These are phyloP conservation scores for Entamoeba dispar DNA, from an alignment of 208 protist species.

Conservation along the genomic window DNA sequence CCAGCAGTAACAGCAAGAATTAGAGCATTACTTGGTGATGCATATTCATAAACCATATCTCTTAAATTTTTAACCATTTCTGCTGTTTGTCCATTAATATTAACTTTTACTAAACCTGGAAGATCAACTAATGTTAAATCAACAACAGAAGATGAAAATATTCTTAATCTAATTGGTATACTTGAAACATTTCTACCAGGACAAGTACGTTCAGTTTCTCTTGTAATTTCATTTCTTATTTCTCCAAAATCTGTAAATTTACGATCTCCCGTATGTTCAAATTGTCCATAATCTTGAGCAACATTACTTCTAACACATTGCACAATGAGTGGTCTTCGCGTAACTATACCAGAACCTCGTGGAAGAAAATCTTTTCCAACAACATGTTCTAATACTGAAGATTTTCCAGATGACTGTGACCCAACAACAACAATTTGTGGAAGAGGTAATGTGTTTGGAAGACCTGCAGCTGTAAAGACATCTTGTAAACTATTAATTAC, in stretches of 20 bases:
- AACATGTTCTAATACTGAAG: constrained; percentile 88
- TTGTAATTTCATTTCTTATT: constrained; percentile 73
- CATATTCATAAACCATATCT: constrained; percentile 80
- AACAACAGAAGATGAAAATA: constrained; percentile 63
- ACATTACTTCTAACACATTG: constrained; percentile 68
- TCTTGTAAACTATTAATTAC: neutral
- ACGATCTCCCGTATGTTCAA: constrained; percentile 52
- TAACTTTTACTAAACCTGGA: constrained; percentile 90
- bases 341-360: constrained; percentile 71
- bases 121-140: constrained; percentile 96
- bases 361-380: constrained; percentile 94
- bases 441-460: constrained; percentile 56
- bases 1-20: constrained; percentile 61
- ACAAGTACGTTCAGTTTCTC: constrained; percentile 74
- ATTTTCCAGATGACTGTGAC: constrained; percentile 69
- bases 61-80: constrained; percentile 85
- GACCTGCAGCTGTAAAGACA: neutral
- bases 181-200: constrained; percentile 69
- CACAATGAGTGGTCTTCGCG: constrained; percentile 84
- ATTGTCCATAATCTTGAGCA: constrained; percentile 52
- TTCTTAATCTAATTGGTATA: constrained; percentile 80
- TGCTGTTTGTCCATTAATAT: constrained; percentile 82
- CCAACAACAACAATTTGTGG: constrained; percentile 94
- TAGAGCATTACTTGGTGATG: constrained; percentile 65
- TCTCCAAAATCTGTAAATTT: constrained; percentile 75